phyloP scores from a whole-genome alignment of 1,284 basidiomycete genomes.

The Papiliotrema fonsecae region DNA sequence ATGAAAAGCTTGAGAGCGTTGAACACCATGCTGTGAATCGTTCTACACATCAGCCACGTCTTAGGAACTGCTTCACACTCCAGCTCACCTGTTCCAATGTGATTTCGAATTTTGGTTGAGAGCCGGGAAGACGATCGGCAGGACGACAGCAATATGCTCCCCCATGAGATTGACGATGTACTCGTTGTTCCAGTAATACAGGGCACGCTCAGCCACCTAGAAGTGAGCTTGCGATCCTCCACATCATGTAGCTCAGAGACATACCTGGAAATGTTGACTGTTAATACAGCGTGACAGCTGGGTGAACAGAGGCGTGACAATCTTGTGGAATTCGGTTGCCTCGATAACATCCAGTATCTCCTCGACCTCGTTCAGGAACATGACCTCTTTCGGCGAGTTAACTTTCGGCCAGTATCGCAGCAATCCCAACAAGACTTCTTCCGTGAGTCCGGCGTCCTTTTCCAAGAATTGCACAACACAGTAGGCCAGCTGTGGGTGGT shows the following conservation, averaged over 20 bases:
- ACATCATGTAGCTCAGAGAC: constrained; percentile 14
- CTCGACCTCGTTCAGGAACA: constrained; percentile 99
- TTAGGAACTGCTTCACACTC: constrained; percentile 6
- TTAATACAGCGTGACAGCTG: constrained; percentile 97
- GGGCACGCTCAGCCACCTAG: constrained; percentile 80
- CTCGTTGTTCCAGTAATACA: constrained; percentile 99
- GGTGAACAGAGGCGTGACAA: constrained; percentile 87
- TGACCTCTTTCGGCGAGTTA: constrained; percentile 99
- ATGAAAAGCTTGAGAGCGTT: constrained; percentile 98
- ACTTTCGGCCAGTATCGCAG: constrained; percentile 99
- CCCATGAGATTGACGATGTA: constrained; percentile 99
- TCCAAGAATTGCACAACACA: constrained; percentile 99
- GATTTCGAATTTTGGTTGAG: constrained; percentile 94
- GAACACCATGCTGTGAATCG: constrained; percentile 98
- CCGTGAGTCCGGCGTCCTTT: constrained; percentile 87
- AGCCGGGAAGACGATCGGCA: constrained; percentile 98
- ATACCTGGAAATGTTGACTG: constrained; percentile 93
- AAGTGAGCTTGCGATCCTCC: constrained; percentile 1
- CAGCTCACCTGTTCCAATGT: constrained; percentile 91
- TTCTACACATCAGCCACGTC: constrained; percentile 55
- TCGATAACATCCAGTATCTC: constrained; percentile 99
- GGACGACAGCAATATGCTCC: constrained; percentile 81
- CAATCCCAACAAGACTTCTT: constrained; percentile 92
- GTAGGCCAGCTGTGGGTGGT: constrained; percentile 97
- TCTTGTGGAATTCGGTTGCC: constrained; percentile 93